A percentile compares a stretch with the other conserved stretches of the same genome.
Conservation (phyloP, 805 yeast genomes). For the Saccharomycopsis vini region DNA sequence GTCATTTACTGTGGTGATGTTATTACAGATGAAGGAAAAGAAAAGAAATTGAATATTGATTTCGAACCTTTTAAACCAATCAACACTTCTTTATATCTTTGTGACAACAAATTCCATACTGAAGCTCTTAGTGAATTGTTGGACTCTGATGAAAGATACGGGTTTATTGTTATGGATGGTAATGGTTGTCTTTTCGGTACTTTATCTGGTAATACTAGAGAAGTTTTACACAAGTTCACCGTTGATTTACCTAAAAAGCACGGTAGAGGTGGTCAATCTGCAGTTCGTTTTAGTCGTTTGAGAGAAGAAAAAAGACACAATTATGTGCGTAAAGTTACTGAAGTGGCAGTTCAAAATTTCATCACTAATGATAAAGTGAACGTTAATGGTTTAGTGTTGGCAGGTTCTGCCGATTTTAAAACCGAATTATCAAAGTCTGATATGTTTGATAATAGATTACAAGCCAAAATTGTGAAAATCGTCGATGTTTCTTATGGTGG, state of each 20-base stretch:
- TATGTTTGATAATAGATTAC: slow-evolving; percentile 84
- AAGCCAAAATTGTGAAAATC: slow-evolving; percentile 76
- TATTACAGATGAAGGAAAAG: slow-evolving; percentile 93
- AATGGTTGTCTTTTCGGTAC: slow-evolving; percentile 95
- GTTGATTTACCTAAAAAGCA: slow-evolving; percentile 99
- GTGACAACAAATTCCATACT: slow-evolving; percentile 98
- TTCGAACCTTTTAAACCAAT: slow-evolving; percentile 99
- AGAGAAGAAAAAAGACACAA: slow-evolving; percentile 99
- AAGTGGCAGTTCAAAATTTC: slow-evolving; percentile 94
- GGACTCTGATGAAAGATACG: slow-evolving; percentile 93
- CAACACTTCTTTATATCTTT: slow-evolving; percentile 88
- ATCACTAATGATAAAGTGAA: slow-evolving; percentile 91
- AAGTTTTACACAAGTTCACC: slow-evolving; percentile 87
- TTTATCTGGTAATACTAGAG: slow-evolving; percentile 93
- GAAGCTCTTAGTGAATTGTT: slow-evolving; percentile 91
- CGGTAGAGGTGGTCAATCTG: slow-evolving; percentile 99
- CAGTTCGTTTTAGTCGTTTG: slow-evolving; percentile 95
- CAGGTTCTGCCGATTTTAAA: slow-evolving; percentile 99
- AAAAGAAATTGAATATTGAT: slow-evolving; percentile 91
- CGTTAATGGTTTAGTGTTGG: slow-evolving; percentile 89
- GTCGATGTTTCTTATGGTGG: slow-evolving; percentile 99
- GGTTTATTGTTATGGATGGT: slow-evolving; percentile 99
- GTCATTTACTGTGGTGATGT: slow-evolving; percentile 98
- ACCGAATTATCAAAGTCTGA: slow-evolving; percentile 90
- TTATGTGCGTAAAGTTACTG: slow-evolving; percentile 96